A percentile compares a stretch with the other conserved stretches of the same genome.
These are phyloP conservation scores for Willaertia magna DNA, from an alignment of 208 protist genomes.

Conservation along the genomic window DNA sequence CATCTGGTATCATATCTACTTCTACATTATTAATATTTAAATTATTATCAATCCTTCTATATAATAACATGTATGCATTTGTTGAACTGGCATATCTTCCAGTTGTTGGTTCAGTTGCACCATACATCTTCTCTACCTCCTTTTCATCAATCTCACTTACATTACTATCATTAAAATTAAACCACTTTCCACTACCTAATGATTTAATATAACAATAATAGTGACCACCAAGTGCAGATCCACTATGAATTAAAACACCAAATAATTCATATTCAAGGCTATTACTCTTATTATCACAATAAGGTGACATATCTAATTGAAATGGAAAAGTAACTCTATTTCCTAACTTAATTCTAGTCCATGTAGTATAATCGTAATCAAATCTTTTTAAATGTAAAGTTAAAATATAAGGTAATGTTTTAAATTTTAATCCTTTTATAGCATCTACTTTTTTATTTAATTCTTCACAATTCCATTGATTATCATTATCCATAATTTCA, in stretches of 20 bases:
- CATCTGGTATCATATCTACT: background rate
- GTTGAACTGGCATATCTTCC: background rate
- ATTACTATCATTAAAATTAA: constrained; percentile 6
- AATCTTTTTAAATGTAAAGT: constrained; percentile 75
- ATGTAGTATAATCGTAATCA: constrained; percentile 60
- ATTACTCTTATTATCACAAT: background rate
- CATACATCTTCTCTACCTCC: constrained; percentile 19
- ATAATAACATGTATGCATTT: constrained; percentile 24
- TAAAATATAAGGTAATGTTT: constrained; percentile 58
- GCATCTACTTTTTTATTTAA: constrained; percentile 40
- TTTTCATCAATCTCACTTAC: constrained; percentile 10
- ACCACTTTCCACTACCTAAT: background rate
- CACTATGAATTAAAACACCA: constrained; percentile 1
- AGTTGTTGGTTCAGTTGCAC: background rate
- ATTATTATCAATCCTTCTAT: background rate
- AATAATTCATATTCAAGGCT: background rate
- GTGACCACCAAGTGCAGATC: background rate
- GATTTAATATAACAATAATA: background rate
- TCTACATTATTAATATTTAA: background rate
- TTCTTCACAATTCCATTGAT: constrained; percentile 62
- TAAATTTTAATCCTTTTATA: constrained; percentile 52
- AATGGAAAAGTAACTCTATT: constrained; percentile 19
- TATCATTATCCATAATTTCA: constrained; percentile 63
- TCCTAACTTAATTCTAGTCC: constrained; percentile 39
- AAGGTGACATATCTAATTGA: background rate